phyloP scores from a whole-genome alignment of 2,329 filamentous ascomycete genomes.

The Furcasterigmium furcatum region DNA sequence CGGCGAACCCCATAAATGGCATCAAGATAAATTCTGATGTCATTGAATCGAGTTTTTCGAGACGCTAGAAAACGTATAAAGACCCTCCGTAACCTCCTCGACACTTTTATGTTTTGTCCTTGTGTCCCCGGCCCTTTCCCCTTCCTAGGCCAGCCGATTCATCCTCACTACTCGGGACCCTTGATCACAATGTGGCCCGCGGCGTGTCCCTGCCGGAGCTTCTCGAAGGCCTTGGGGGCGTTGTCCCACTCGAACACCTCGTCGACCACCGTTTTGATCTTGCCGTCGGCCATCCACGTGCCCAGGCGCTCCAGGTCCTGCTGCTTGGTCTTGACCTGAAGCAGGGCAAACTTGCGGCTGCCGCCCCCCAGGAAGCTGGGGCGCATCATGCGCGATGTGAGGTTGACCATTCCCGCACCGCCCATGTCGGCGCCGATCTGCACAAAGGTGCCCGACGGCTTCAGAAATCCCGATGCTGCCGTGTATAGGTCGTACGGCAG shows the following conservation, averaged over 20 bases:
- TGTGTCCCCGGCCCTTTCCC: too few species aligned
- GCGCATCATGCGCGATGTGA: background rate
- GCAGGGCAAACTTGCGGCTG: conserved; percentile 8
- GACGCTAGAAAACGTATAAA: too few species aligned
- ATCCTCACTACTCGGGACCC: too few species aligned
- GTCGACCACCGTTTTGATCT: conserved; percentile 17
- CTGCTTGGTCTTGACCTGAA: conserved; percentile 7
- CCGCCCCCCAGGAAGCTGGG: background rate
- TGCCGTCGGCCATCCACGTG: conserved; percentile 20
- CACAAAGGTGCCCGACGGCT: conserved; percentile 57
- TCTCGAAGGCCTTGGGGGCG: conserved; percentile 16
- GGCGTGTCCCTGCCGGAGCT: conserved; percentile 13
- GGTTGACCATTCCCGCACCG: conserved; percentile 33
- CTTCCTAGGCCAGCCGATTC: too few species aligned
- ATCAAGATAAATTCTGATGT: too few species aligned
- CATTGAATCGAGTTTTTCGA: too few species aligned
- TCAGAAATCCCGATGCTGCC: conserved; percentile 28
- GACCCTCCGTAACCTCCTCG: too few species aligned
- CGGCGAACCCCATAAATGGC: too few species aligned
- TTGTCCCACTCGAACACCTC: conserved; percentile 15
- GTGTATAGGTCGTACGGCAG: conserved; percentile 13
- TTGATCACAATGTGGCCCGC: conserved; percentile 22
- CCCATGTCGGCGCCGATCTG: conserved; percentile 48
- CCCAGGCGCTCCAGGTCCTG: conserved; percentile 11
- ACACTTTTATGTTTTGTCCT: too few species aligned